A percentile compares a stretch with the other conserved stretches of the same genome.
These are phyloP conservation scores for Pugionium cornutum DNA, from an alignment of 345 rosid species.

Conservation along the genomic window DNA sequence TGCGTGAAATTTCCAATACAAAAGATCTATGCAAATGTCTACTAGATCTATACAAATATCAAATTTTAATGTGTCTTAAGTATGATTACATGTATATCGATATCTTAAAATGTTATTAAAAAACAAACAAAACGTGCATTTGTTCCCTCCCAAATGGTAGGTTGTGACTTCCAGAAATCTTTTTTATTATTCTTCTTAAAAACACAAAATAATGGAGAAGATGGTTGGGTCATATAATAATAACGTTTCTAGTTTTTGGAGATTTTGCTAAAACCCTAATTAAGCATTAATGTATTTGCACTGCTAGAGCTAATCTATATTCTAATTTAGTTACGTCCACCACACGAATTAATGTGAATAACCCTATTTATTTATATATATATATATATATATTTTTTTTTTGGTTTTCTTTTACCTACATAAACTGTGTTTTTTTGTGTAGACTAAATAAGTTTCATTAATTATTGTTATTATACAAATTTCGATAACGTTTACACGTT, in stretches of 20 bases:
- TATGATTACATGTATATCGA: constrained; percentile 20
- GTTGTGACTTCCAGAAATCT: constrained; percentile 19
- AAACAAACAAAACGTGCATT: constrained; percentile 29
- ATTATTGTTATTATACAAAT: no score
- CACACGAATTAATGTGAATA: no score
- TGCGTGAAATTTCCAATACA: background rate
- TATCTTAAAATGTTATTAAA: constrained; percentile 13
- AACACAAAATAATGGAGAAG: constrained; percentile 16
- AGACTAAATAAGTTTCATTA: no score
- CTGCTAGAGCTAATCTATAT: background rate
- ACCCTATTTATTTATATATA: no score
- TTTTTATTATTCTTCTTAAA: no score
- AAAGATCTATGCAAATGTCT: constrained; percentile 26
- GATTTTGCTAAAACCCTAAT: constrained; percentile 31
- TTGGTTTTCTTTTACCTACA: no score
- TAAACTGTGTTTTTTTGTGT: no score
- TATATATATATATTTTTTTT: no score
- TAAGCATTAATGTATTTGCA: background rate
- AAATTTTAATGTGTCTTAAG: background rate
- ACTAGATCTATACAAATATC: constrained; percentile 5
- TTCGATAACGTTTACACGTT: no score
- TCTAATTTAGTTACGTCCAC: background rate
- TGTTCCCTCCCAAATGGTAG: constrained; percentile 34
- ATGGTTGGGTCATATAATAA: background rate
- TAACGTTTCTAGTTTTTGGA: constrained; percentile 12